Evolutionary conservation across 441 rosid genomes (phyloP).

Genomic region (Populus tomentosa): DNA sequence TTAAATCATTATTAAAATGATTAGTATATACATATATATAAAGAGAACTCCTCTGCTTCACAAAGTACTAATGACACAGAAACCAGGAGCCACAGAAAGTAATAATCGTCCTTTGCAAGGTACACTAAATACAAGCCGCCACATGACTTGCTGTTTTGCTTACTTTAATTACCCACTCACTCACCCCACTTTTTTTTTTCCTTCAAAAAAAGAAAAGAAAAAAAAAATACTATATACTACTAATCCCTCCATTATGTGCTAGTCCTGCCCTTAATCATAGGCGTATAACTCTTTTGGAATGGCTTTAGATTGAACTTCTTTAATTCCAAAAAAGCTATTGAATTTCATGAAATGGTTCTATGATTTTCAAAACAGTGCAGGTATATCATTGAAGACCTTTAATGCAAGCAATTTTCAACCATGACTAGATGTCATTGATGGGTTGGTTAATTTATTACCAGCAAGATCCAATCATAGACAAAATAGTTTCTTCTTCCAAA

Average conservation of each 20-base stretch:
- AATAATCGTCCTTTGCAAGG: slow-evolving; percentile 37
- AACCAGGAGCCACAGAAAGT: slow-evolving; percentile 22
- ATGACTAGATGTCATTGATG: not conserved
- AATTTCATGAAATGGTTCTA: not conserved
- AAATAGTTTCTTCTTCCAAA: not conserved
- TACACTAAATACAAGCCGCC: slow-evolving; percentile 53
- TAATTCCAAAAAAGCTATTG: not conserved
- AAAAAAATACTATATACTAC: not conserved
- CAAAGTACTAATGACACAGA: slow-evolving; percentile 11
- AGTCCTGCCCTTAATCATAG: not conserved
- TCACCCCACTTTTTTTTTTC: no score
- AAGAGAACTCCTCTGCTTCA: slow-evolving; percentile 18
- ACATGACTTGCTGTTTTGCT: slow-evolving; percentile 17
- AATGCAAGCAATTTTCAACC: not conserved
- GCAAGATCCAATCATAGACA: not conserved
- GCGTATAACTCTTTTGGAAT: not conserved
- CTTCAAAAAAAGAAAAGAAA: no score
- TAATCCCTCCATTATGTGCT: not conserved
- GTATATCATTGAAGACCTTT: no score
- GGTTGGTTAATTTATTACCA: not conserved
- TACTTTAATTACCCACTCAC: not conserved
- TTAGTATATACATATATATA: not conserved
- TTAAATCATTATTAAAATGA: not conserved
- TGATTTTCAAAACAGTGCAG: not conserved
- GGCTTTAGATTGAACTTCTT: not conserved